Evolutionary conservation across 192 early-diverging fungal genomes (phyloP).

Genomic region (Diversispora eburnea): DNA sequence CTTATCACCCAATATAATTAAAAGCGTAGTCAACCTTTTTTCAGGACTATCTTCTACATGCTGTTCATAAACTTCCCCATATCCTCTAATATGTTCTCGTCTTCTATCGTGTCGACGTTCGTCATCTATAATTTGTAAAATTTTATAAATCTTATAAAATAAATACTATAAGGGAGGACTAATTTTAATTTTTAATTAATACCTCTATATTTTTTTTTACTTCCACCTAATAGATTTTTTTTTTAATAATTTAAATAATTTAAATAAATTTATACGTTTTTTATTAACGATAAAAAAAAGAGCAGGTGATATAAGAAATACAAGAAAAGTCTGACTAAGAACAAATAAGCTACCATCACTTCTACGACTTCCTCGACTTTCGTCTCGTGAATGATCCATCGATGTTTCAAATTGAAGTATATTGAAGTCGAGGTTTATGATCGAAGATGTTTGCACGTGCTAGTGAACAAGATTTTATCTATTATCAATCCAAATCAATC

Average conservation of each 20-base stretch:
- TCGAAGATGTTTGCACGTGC: no score
- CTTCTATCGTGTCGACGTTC: slow-evolving; percentile 6
- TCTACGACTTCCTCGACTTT: not conserved
- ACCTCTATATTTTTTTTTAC: slow-evolving; percentile 10
- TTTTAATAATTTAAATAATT: not conserved
- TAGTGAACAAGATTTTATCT: no score
- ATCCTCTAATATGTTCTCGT: not conserved
- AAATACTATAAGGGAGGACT: no score
- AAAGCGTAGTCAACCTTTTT: not conserved
- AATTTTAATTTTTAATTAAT: not conserved
- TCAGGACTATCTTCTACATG: slow-evolving; percentile 1
- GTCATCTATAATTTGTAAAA: not conserved
- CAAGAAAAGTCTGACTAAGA: no score
- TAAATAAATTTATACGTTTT: not conserved
- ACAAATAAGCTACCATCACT: not conserved
- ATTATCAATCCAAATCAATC: no score
- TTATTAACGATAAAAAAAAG: not conserved
- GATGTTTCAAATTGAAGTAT: no score
- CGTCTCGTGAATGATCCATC: not conserved
- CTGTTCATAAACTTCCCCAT: not conserved
- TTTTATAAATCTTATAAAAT: not conserved
- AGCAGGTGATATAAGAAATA: not conserved
- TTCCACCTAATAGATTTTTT: not conserved
- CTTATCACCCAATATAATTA: slow-evolving; percentile 14
- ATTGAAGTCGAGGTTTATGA: no score